Base-by-base conservation (phyloP, 139 green algal genomes). In the Picochlorum sp. region DNA sequence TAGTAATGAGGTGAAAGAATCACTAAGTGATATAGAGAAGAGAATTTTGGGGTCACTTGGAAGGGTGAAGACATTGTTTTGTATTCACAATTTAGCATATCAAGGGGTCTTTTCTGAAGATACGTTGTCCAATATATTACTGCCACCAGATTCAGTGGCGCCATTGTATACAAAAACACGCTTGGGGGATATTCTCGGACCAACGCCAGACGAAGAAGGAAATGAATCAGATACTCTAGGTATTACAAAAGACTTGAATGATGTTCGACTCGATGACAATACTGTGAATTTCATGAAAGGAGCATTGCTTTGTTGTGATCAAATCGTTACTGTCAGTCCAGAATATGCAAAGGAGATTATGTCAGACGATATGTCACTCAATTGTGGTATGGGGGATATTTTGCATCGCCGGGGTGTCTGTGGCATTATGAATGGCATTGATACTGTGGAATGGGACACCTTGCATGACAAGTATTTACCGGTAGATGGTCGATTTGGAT, bases 361-460 rank as follows among this genome's bases (percentile, higher is more conserved):
- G 34, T 54, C 23, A 9, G 46, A 71, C 2, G 34, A 21, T 21
- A 16, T 28, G 4, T 24, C 38, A 4, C 49, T 64, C 20, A 57
- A 41, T 6, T 84, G 59, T 41, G 65, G 71, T 4, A n/a, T 84
- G 61, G 71, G 72, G 6, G 56, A 66, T 44, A 46, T 83, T 18
- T 34, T 83, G 41, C 23, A 13, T 8, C 57, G 32, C 4, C 26
- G 50, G 0, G 61, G 68, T 37, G 66, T 85, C 68, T 67, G 32
- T 2, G 85, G 78, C 56, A 87, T 92, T 69, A 77, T 91, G 49
- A 92, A 96, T 65, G 82, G 82, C 56, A 56, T 92, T 6, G 82
- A 94, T 65, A 76, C 60, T 0, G 20, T 41, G 16, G 59, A 73
- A 24, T 92, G 86, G 88, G 76, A 89, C 74, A 84, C 87, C 1